These are phyloP conservation scores for Aspergillus phoenicis DNA, from an alignment of 2,329 filamentous ascomycete genomes.

Conservation along the genomic window DNA sequence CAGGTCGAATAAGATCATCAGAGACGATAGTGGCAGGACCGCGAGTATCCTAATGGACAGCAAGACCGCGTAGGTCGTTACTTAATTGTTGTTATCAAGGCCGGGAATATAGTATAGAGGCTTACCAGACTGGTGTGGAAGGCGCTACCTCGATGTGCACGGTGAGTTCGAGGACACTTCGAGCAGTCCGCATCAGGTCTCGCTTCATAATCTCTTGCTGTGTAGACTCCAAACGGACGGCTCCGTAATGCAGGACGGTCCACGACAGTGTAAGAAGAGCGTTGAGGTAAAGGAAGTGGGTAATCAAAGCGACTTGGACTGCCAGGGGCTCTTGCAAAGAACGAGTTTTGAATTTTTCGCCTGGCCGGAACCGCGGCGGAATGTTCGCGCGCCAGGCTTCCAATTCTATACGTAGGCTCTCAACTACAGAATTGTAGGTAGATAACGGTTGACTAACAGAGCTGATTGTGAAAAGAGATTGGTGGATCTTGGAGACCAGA, in stretches of 20 bases:
- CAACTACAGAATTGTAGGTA: conserved; percentile 21
- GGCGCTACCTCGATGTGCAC: conserved; percentile 37
- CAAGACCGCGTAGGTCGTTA: not conserved
- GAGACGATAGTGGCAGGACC: conserved; percentile 39
- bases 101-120: not conserved
- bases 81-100: not conserved
- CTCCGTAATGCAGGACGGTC: conserved; percentile 28
- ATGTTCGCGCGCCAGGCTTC: conserved; percentile 38
- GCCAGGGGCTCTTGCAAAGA: conserved; percentile 10
- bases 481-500: conserved; percentile 38
- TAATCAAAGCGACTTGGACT: conserved; percentile 28
- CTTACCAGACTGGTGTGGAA: conserved; percentile 41
- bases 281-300: conserved; percentile 37
- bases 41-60: conserved; percentile 31
- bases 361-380: conserved; percentile 36
- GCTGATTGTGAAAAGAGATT: conserved; percentile 39
- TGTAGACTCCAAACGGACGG: not conserved
- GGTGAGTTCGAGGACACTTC: conserved; percentile 39
- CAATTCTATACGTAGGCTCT: conserved; percentile 28
- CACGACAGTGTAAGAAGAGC: conserved; percentile 37
- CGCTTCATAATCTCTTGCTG: conserved; percentile 19
- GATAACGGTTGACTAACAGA: conserved; percentile 15
- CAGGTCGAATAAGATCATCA: conserved; percentile 48
- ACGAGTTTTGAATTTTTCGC: conserved; percentile 24
- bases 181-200: conserved; percentile 36